Evolutionary conservation across 2,329 filamentous ascomycete genomes (phyloP).

Genomic region (Pestalotiopsis sp.): DNA sequence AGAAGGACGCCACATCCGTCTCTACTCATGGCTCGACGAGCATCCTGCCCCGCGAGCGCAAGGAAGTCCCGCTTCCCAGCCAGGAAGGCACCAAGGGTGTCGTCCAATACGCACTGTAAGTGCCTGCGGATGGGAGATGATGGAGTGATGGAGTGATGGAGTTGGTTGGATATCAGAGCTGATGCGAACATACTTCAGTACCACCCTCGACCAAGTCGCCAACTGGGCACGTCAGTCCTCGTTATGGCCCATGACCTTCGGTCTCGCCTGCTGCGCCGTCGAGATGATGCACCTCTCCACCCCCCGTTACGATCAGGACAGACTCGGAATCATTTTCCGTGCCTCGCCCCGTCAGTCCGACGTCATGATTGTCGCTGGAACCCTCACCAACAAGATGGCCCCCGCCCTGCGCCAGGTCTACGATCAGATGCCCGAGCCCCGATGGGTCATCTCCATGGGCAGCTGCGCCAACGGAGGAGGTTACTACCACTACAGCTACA

Average conservation of each 20-base stretch:
- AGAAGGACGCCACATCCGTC: constrained; percentile 63
- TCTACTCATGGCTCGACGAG: constrained; percentile 58
- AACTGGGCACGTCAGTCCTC: constrained; percentile 87
- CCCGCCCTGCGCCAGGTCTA: constrained; percentile 88
- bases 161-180: neutral
- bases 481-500: constrained; percentile 88
- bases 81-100: constrained; percentile 80
- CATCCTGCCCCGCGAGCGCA: constrained; percentile 59
- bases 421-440: constrained; percentile 92
- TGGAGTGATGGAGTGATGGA: neutral
- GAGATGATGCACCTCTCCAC: constrained; percentile 94
- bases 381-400: constrained; percentile 95
- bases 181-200: constrained; percentile 49
- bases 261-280: constrained; percentile 84
- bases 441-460: constrained; percentile 85
- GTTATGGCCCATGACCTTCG: constrained; percentile 88
- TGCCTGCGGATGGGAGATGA: too few species aligned
- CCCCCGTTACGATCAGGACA: constrained; percentile 87
- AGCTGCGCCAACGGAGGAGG: constrained; percentile 84
- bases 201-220: constrained; percentile 76
- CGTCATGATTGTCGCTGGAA: constrained; percentile 93
- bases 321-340: constrained; percentile 87
- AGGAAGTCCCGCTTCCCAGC: constrained; percentile 76
- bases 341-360: constrained; percentile 86
- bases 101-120: constrained; percentile 86